Evolutionary conservation across 169 alveolate genomes (phyloP).

Genomic region (Plasmodium reichenowi): DNA sequence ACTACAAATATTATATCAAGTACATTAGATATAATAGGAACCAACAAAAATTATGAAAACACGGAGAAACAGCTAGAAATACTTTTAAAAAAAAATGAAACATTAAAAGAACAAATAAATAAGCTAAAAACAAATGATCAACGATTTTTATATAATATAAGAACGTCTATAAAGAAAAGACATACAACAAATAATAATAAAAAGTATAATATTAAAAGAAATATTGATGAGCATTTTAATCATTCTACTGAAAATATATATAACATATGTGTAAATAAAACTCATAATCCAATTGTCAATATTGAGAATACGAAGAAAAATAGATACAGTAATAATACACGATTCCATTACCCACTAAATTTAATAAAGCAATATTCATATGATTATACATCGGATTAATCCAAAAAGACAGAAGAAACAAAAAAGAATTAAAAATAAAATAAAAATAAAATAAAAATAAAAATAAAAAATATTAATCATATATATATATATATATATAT

Average conservation of each 20-base stretch:
- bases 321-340: conserved; percentile 33
- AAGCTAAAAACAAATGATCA: conserved; percentile 9
- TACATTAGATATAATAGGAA: not conserved
- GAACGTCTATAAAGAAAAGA: not conserved
- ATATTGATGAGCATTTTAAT: not conserved
- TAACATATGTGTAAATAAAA: not conserved
- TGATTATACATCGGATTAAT: not conserved
- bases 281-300: not conserved
- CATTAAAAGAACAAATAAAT: conserved; percentile 35
- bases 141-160: conserved; percentile 1
- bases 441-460: not conserved
- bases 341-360: conserved; percentile 59
- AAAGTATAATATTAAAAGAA: not conserved
- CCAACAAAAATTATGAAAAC: not conserved
- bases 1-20: not conserved
- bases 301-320: conserved; percentile 8
- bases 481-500: not conserved
- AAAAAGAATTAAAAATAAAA: too few relatives aligned
- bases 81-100: conserved; percentile 29
- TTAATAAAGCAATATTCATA: conserved; percentile 24
- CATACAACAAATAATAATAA: not conserved
- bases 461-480: not conserved
- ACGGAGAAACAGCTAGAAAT: conserved; percentile 28
- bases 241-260: not conserved
- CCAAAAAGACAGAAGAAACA: too few relatives aligned